Conservation (phyloP, 257 asterid species). For the Nicotiana knightiana region DNA sequence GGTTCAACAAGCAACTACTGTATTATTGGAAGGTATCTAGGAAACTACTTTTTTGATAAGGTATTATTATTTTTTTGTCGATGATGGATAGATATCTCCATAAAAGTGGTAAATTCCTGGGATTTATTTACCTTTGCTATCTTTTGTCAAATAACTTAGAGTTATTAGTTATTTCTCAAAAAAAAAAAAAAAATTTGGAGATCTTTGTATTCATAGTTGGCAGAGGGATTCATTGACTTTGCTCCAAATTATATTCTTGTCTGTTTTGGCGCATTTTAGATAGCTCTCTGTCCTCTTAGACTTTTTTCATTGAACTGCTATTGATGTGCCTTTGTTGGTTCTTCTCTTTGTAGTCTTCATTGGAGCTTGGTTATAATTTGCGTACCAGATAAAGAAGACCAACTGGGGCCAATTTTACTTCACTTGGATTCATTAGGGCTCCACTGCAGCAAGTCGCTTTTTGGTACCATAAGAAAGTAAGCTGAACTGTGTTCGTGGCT, state of each 20-base stretch:
- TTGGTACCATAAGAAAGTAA: conserved; percentile 62
- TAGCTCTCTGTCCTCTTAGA: background rate
- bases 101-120: background rate
- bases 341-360: conserved; percentile 49
- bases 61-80: background rate
- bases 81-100: background rate
- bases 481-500: background rate
- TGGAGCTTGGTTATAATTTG: conserved; percentile 97
- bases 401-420: conserved; percentile 59
- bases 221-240: background rate
- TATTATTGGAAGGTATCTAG: background rate
- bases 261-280: background rate
- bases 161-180: background rate
- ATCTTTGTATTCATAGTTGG: background rate
- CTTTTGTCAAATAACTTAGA: background rate
- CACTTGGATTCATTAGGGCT: conserved; percentile 89
- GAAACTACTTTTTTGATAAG: background rate
- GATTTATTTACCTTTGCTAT: background rate
- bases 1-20: background rate
- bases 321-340: conserved; percentile 12
- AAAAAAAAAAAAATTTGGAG: background rate
- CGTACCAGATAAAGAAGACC: conserved; percentile 71
- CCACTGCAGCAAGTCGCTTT: conserved; percentile 58
- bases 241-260: background rate
- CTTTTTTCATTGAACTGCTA: background rate